Percentiles rank a stretch among this genome's conserved stretches.
phyloP scores from a whole-genome alignment of 352 stramenopile species.

The Phytophthora megakarya region DNA sequence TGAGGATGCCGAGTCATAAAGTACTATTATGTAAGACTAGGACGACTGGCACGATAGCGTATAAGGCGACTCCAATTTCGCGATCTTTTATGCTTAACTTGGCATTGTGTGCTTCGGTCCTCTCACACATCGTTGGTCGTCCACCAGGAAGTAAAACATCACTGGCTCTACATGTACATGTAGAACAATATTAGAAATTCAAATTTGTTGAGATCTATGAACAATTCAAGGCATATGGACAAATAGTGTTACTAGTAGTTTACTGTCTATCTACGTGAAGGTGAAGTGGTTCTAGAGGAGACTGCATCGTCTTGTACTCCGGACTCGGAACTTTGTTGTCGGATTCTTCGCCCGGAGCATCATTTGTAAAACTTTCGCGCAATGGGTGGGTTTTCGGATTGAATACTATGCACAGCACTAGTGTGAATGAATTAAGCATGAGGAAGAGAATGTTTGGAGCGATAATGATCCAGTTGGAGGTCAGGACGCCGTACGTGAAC shows the following conservation, averaged over 20 bases:
- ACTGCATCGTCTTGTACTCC: conserved; percentile 28
- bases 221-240: no score
- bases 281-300: conserved; percentile 13
- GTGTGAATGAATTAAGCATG: conserved; percentile 26
- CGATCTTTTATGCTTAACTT: no score
- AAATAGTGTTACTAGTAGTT: background rate
- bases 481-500: conserved; percentile 48
- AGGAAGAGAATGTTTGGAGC: conserved; percentile 38
- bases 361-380: conserved; percentile 21
- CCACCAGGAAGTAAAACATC: no score
- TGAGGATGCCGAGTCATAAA: no score
- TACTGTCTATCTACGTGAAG: conserved; percentile 21
- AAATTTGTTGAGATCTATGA: no score
- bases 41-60: no score
- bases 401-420: conserved; percentile 34
- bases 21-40: no score
- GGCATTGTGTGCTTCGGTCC: no score
- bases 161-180: no score
- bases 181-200: no score
- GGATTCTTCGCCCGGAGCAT: conserved; percentile 16
- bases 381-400: conserved; percentile 29
- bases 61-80: no score
- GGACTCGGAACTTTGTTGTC: conserved; percentile 9
- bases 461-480: conserved; percentile 37
- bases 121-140: no score